These are phyloP conservation scores for Umbellularia californica DNA, from an alignment of 164 flowering plant species.

Conservation along the genomic window DNA sequence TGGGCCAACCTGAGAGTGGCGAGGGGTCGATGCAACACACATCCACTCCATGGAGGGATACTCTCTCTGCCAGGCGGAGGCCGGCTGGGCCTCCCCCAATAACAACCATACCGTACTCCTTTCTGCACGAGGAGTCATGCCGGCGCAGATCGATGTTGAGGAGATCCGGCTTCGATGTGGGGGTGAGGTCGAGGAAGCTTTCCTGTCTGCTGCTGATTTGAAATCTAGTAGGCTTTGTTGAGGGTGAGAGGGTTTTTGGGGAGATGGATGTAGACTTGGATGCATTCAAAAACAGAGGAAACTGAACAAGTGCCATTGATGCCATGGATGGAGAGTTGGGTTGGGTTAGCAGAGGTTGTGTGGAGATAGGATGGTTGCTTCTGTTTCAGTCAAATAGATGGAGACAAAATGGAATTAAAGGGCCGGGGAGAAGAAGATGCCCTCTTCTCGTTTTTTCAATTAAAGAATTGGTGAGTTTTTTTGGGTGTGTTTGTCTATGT, in stretches of 20 bases:
- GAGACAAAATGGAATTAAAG: background rate
- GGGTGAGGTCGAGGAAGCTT: constrained; percentile 57
- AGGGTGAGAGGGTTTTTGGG: constrained; percentile 2
- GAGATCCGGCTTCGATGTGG: constrained; percentile 36
- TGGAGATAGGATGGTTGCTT: background rate
- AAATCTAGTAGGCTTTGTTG: constrained; percentile 21
- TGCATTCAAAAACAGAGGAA: background rate
- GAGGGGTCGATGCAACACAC: constrained; percentile 76
- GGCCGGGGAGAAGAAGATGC: background rate
- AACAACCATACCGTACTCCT: constrained; percentile 47
- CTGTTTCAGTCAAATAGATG: background rate
- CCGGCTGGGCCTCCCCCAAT: constrained; percentile 80
- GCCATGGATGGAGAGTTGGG: background rate
- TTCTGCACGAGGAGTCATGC: constrained; percentile 28
- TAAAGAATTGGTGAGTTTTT: too few relatives aligned
- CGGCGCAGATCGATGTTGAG: constrained; percentile 38
- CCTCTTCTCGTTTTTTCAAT: too few relatives aligned
- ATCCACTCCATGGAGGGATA: constrained; percentile 44
- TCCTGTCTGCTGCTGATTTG: constrained; percentile 27
- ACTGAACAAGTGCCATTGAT: background rate
- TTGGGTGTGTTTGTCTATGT: too few relatives aligned
- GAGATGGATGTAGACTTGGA: background rate
- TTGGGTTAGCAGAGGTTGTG: background rate
- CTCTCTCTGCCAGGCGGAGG: constrained; percentile 62
- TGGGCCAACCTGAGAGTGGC: constrained; percentile 66